phyloP scores from a whole-genome alignment of 108 stramenopile species.

The Skeletonema tropicum region DNA sequence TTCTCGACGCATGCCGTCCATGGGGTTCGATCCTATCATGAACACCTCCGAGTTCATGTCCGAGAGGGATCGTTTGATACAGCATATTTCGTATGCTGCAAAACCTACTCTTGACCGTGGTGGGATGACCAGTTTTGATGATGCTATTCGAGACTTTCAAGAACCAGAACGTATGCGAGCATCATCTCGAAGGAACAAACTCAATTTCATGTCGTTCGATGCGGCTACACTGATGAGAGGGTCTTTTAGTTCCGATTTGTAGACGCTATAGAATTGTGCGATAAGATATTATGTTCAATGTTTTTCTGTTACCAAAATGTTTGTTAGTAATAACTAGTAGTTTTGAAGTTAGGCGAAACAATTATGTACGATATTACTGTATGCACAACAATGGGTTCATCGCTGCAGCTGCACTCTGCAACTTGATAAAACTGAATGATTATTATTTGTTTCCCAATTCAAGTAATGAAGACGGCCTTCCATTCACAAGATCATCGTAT shows the following conservation, averaged over 20 bases:
- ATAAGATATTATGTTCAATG: not conserved
- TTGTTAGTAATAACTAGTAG: constrained; percentile 1
- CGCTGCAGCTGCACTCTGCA: too few relatives aligned
- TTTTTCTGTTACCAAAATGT: not conserved
- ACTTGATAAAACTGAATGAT: not conserved
- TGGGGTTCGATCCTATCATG: constrained; percentile 56
- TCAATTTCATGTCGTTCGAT: constrained; percentile 48
- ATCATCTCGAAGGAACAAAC: constrained; percentile 23
- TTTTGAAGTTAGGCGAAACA: not conserved
- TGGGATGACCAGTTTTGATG: constrained; percentile 32
- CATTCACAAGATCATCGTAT: constrained; percentile 60
- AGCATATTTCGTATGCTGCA: constrained; percentile 27
- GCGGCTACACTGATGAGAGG: constrained; percentile 40
- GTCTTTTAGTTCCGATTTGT: constrained; percentile 3
- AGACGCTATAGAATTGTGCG: not conserved
- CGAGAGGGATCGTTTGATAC: constrained; percentile 39
- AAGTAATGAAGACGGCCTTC: constrained; percentile 47
- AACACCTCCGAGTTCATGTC: constrained; percentile 30
- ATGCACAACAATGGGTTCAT: not conserved
- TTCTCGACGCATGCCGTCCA: constrained; percentile 42
- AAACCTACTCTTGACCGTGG: constrained; percentile 9
- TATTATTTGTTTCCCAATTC: constrained; percentile 6
- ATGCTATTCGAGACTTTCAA: constrained; percentile 16
- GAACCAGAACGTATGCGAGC: constrained; percentile 9
- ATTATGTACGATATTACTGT: not conserved